A percentile compares a stretch with the other conserved stretches of the same genome.
These are phyloP conservation scores for Albugo laibachii DNA, from an alignment of 352 stramenopile genomes.

Conservation along the genomic window DNA sequence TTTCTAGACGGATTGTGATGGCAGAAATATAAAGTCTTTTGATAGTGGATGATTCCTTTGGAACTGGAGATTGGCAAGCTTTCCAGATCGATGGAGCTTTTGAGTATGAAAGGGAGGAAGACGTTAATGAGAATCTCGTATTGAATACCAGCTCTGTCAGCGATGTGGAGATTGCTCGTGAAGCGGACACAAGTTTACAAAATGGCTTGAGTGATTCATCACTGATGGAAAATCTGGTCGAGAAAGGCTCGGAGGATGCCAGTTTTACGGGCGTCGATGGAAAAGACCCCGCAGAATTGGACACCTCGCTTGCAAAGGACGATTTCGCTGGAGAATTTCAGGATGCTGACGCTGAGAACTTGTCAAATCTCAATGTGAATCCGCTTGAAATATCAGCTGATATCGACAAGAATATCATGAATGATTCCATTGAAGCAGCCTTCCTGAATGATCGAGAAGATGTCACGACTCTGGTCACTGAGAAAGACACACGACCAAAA, in stretches of 20 bases:
- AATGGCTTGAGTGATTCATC: conserved; percentile 23
- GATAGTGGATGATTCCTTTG: conserved; percentile 54
- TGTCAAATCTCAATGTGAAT: conserved; percentile 15
- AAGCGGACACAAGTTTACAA: conserved; percentile 30
- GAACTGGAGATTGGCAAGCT: conserved; percentile 51
- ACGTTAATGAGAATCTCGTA: conserved; percentile 8
- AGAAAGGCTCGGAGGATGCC: conserved; percentile 36
- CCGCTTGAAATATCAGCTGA: conserved; percentile 49
- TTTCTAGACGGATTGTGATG: background rate
- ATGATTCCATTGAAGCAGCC: conserved; percentile 42
- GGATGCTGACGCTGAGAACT: background rate
- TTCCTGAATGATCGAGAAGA: conserved; percentile 23
- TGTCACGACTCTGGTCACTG: background rate
- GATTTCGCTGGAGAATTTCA: conserved; percentile 1
- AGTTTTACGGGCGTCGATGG: background rate
- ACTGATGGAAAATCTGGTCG: conserved; percentile 15
- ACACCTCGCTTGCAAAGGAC: conserved; percentile 5
- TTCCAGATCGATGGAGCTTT: conserved; percentile 54
- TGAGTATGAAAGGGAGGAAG: conserved; percentile 15
- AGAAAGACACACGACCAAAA: conserved; percentile 15
- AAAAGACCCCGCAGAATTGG: conserved; percentile 1
- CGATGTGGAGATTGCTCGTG: conserved; percentile 65
- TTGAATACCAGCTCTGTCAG: conserved; percentile 50
- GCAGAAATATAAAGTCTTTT: conserved; percentile 5
- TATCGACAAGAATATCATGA: conserved; percentile 42